Evolutionary conservation across 176 grass and related monocot genomes (phyloP).

Genomic region (Tillandsia leiboldiana): DNA sequence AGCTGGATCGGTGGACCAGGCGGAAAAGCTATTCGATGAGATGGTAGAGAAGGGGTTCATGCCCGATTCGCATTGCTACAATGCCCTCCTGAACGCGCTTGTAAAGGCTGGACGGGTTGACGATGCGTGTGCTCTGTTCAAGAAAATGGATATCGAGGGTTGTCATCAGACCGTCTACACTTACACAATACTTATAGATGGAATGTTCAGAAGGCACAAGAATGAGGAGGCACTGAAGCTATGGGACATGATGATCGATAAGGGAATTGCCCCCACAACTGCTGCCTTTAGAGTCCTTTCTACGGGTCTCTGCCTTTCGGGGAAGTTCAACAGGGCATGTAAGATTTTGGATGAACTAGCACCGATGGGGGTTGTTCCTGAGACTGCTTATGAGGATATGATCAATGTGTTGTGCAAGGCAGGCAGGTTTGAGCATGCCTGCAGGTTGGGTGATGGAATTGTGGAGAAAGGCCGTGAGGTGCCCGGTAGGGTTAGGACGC

Average conservation of each 20-base stretch:
- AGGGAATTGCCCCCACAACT: slow-evolving; percentile 67
- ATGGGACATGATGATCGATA: slow-evolving; percentile 83
- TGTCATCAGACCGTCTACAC: slow-evolving; percentile 82
- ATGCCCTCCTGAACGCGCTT: slow-evolving; percentile 58
- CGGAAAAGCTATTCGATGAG: slow-evolving; percentile 61
- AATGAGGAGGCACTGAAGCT: slow-evolving; percentile 77
- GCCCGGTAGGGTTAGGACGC: slow-evolving; percentile 68
- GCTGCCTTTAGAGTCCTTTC: slow-evolving; percentile 67
- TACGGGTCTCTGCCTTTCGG: slow-evolving; percentile 65
- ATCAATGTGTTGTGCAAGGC: slow-evolving; percentile 76
- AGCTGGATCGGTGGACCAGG: slow-evolving; percentile 50
- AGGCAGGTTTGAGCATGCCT: slow-evolving; percentile 75
- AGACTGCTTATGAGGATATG: slow-evolving; percentile 86
- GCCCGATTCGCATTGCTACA: slow-evolving; percentile 79
- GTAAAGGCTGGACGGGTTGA: slow-evolving; percentile 52
- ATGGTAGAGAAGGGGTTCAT: slow-evolving; percentile 52
- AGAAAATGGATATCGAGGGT: slow-evolving; percentile 73
- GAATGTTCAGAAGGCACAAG: slow-evolving; percentile 74
- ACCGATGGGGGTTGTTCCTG: slow-evolving; percentile 68
- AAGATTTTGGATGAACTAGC: slow-evolving; percentile 82
- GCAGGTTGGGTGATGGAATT: slow-evolving; percentile 86
- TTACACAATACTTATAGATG: slow-evolving; percentile 70
- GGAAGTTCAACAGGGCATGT: slow-evolving; percentile 82
- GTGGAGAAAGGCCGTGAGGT: slow-evolving; percentile 68
- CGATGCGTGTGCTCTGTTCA: slow-evolving; percentile 60